Percentiles rank a stretch among this genome's conserved stretches.
Conservation (phyloP, 176 grass and related monocot species). For the Chrysopogon serrulatus region DNA sequence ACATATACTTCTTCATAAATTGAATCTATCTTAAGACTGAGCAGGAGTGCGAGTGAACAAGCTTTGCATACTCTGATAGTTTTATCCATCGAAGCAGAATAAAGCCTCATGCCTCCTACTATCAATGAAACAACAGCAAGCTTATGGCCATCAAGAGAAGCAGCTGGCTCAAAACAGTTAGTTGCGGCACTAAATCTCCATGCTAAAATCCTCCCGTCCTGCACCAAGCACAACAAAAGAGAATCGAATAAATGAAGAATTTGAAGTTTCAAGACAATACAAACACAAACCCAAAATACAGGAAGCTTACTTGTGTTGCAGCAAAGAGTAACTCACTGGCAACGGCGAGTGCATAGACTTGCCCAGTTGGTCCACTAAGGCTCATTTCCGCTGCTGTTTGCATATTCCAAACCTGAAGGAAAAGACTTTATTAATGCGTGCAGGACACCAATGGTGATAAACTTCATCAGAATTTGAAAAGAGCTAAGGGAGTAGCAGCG, state of each 20-base stretch:
- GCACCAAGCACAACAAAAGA: constrained; percentile 15
- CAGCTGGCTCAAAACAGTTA: constrained; percentile 82
- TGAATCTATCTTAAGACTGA: constrained; percentile 19
- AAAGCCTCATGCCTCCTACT: constrained; percentile 67
- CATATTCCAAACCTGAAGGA: constrained; percentile 81
- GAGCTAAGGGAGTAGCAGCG: not conserved
- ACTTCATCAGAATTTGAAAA: not conserved
- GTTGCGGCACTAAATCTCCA: constrained; percentile 71
- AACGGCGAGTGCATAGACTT: constrained; percentile 81
- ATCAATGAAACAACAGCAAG: constrained; percentile 82
- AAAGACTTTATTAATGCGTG: not conserved
- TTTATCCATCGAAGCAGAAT: constrained; percentile 96
- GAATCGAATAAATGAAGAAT: constrained; percentile 8
- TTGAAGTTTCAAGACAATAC: not conserved
- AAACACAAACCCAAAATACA: not conserved
- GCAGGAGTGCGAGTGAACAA: not conserved
- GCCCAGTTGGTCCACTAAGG: constrained; percentile 81
- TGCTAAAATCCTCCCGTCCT: constrained; percentile 91
- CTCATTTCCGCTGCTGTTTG: constrained; percentile 68
- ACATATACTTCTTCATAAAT: not conserved
- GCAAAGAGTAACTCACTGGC: constrained; percentile 86
- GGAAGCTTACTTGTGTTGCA: constrained; percentile 67
- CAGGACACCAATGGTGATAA: not conserved
- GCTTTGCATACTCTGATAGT: constrained; percentile 72
- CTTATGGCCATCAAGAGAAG: constrained; percentile 67